Conservation (phyloP, 345 rosid genomes). For the Iberis pinnata region DNA sequence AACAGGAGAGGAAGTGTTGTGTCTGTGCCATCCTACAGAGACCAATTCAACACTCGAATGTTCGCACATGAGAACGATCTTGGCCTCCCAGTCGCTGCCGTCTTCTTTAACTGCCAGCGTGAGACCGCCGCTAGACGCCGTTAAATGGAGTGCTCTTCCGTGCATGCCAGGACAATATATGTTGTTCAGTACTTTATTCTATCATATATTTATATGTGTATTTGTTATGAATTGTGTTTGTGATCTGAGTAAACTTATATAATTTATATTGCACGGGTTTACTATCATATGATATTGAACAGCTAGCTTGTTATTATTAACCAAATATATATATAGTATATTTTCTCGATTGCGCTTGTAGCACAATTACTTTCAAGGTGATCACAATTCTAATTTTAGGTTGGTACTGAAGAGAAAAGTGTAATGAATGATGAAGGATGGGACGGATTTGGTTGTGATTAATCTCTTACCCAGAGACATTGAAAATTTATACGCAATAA, state of each 20-base stretch:
- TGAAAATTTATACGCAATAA: too few species aligned
- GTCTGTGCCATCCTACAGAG: conserved; percentile 51
- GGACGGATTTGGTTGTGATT: too few species aligned
- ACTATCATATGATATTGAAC: too few species aligned
- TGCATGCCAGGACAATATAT: neutral
- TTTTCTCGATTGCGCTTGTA: too few species aligned
- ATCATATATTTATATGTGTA: neutral
- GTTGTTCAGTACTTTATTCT: neutral
- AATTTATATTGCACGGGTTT: too few species aligned
- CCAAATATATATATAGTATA: too few species aligned
- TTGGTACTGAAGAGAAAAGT: too few species aligned
- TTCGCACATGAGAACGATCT: conserved; percentile 76
- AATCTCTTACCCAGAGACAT: too few species aligned
- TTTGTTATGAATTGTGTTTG: neutral
- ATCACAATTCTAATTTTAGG: too few species aligned
- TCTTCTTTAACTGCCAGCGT: conserved; percentile 84
- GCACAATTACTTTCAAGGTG: too few species aligned
- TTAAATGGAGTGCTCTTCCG: conserved; percentile 18
- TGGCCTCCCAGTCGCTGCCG: conserved; percentile 78
- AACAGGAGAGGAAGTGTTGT: conserved; percentile 46
- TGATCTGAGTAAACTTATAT: neutral
- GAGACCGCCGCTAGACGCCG: conserved; percentile 97
- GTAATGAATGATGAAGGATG: too few species aligned
- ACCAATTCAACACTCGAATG: conserved; percentile 54
- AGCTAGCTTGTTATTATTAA: too few species aligned